Base-by-base conservation (phyloP, 2,329 filamentous ascomycete genomes). In the Colletotrichum trifolii region DNA sequence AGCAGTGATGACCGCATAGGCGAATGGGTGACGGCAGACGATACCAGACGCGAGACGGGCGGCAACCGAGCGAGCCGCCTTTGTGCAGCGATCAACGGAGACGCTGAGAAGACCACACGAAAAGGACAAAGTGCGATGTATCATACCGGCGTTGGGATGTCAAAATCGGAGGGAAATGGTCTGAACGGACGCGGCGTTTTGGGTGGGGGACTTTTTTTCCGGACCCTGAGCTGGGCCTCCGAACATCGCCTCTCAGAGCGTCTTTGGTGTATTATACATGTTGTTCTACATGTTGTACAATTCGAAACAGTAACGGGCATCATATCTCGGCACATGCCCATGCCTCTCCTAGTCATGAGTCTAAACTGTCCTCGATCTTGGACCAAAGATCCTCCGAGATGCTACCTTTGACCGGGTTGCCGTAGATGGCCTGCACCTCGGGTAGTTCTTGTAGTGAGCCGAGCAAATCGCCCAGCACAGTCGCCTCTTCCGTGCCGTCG, bases 341-440 rank as follows among this genome's bases (percentile, higher is more conserved):
- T 1, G 46, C n/a, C 12, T 10, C n/a, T 38, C 6, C 15, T 10
- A 13, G 43, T 52, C 42, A 64, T 6, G 64, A 55, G 52, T 58
- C 64, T 12, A 89, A 73, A 68, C 83, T 83, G 60, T 83, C 79
- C 66, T 83, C 80, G 70, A 89, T 74, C 55, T 75, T 79, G 46
- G 77, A 79, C 87, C 87, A 90, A 11, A 79, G 72, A 12, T 85
- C 85, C 40, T 88, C 84, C 2, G 77, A 72, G 45, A 87, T 74
- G 8, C 72, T 73, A 25, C 87, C 87, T 70, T 80, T 81, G 17
- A 79, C 75, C 45, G 83, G 80, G 69, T 97, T 97, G 71, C 90
- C 82, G 71, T 94, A 97, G 45, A 97, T 84, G 38, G 89, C 91
- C 73, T 93, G 92, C 46, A 97, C 88, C 68, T 91, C 91, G 0